A percentile compares a stretch with the other conserved stretches of the same genome.
These are phyloP conservation scores for Sphagnum tenellum DNA, from an alignment of 225 moss, liverwort and hornwort species.

Conservation along the genomic window DNA sequence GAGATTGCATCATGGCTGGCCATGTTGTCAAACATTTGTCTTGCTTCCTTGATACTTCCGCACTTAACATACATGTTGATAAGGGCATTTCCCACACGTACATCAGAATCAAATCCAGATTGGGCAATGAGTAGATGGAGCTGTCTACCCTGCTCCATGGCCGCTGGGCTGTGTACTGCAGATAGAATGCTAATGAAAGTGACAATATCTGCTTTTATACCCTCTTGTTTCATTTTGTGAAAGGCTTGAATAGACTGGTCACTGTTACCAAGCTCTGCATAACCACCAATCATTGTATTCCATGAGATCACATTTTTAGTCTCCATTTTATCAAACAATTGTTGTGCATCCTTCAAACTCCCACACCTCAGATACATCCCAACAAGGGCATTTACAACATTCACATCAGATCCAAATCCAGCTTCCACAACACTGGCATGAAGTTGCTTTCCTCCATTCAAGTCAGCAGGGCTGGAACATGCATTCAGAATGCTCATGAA, in stretches of 20 bases:
- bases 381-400: slow-evolving; percentile 6
- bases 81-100: neutral
- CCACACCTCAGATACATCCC: slow-evolving; percentile 22
- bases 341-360: slow-evolving; percentile 14
- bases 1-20: neutral
- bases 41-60: slow-evolving; percentile 1
- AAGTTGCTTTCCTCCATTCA: slow-evolving; percentile 14
- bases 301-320: slow-evolving; percentile 3
- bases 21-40: slow-evolving; percentile 1
- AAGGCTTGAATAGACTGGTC: slow-evolving; percentile 3
- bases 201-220: neutral
- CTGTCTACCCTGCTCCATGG: neutral
- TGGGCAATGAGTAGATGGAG: slow-evolving; percentile 1
- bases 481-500: slow-evolving; percentile 25
- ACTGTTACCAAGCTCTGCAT: neutral
- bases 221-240: slow-evolving; percentile 6
- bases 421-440: slow-evolving; percentile 5
- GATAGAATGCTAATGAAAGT: slow-evolving; percentile 1
- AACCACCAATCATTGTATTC: slow-evolving; percentile 6
- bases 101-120: neutral
- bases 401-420: neutral
- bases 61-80: slow-evolving; percentile 6
- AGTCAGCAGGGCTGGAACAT: slow-evolving; percentile 11
- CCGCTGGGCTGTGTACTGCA: neutral
- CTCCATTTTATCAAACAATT: neutral